These are phyloP conservation scores for Trypanosoma platydactyli DNA, from an alignment of 208 protist genomes.

Conservation along the genomic window DNA sequence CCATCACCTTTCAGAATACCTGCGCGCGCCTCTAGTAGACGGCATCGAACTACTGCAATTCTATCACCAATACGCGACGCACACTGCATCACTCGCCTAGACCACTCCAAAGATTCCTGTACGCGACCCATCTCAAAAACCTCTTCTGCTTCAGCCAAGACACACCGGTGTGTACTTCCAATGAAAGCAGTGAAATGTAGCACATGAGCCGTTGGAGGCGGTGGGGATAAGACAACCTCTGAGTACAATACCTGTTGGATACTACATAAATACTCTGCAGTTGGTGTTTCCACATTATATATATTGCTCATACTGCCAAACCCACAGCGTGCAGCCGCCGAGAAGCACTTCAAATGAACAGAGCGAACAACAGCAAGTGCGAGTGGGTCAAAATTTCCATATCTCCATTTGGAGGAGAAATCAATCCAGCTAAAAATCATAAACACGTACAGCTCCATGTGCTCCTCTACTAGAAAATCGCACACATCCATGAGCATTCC, in stretches of 20 bases:
- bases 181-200: slow-evolving; percentile 27
- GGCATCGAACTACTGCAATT: slow-evolving; percentile 21
- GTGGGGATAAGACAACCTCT: background rate
- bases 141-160: slow-evolving; percentile 52
- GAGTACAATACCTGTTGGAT: slow-evolving; percentile 31
- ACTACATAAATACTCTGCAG: slow-evolving; percentile 25
- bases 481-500: slow-evolving; percentile 53
- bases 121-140: slow-evolving; percentile 39
- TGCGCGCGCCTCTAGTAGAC: slow-evolving; percentile 30
- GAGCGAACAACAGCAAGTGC: slow-evolving; percentile 33
- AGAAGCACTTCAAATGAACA: slow-evolving; percentile 24
- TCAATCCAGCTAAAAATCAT: slow-evolving; percentile 61
- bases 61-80: slow-evolving; percentile 23
- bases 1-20: slow-evolving; percentile 29
- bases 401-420: slow-evolving; percentile 47
- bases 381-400: slow-evolving; percentile 35
- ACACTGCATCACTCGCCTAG: slow-evolving; percentile 31
- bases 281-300: slow-evolving; percentile 18
- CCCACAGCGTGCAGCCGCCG: slow-evolving; percentile 37
- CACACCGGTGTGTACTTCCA: slow-evolving; percentile 34
- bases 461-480: slow-evolving; percentile 42
- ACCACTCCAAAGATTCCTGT: slow-evolving; percentile 39
- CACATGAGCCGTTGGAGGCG: background rate
- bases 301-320: slow-evolving; percentile 23
- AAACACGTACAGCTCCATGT: slow-evolving; percentile 57